These are phyloP conservation scores for Aspergillus coremiiformis DNA, from an alignment of 495 filamentous ascomycete genomes.

Conservation along the genomic window DNA sequence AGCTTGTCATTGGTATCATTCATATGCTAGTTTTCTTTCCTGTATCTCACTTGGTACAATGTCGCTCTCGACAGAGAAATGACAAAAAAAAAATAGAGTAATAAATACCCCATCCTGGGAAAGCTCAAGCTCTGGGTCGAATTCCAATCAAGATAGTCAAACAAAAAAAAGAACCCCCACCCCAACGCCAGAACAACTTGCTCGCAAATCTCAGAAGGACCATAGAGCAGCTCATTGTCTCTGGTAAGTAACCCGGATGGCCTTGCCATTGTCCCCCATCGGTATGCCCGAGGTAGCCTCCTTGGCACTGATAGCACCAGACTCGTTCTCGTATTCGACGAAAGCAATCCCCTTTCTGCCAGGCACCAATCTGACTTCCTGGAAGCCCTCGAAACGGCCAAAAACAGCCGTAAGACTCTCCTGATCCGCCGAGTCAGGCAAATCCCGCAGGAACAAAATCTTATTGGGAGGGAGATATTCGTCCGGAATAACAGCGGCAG, in stretches of 20 bases:
- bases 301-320: slow-evolving; percentile 88
- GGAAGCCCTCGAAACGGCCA: slow-evolving; percentile 86
- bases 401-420: slow-evolving; percentile 76
- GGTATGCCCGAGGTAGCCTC: slow-evolving; percentile 89
- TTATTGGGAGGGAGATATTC: slow-evolving; percentile 97
- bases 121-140: background rate
- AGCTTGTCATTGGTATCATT: slow-evolving; percentile 21
- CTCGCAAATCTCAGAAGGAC: slow-evolving; percentile 1
- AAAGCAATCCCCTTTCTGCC: slow-evolving; percentile 87
- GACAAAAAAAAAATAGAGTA: background rate
- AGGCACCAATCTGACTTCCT: slow-evolving; percentile 83
- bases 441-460: slow-evolving; percentile 89
- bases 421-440: slow-evolving; percentile 80
- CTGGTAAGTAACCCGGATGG: slow-evolving; percentile 85
- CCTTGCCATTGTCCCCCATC: slow-evolving; percentile 61
- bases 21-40: slow-evolving; percentile 7
- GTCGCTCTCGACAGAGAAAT: background rate
- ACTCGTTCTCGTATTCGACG: slow-evolving; percentile 89
- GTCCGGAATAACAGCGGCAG: slow-evolving; percentile 77
- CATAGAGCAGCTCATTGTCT: slow-evolving; percentile 51
- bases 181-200: slow-evolving; percentile 31
- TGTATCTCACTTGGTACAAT: background rate
- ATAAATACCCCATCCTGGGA: background rate
- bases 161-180: slow-evolving; percentile 16
- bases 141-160: slow-evolving; percentile 17